Evolutionary conservation across 2,329 filamentous ascomycete genomes (phyloP).

Genomic region (Colletotrichum salicis): DNA sequence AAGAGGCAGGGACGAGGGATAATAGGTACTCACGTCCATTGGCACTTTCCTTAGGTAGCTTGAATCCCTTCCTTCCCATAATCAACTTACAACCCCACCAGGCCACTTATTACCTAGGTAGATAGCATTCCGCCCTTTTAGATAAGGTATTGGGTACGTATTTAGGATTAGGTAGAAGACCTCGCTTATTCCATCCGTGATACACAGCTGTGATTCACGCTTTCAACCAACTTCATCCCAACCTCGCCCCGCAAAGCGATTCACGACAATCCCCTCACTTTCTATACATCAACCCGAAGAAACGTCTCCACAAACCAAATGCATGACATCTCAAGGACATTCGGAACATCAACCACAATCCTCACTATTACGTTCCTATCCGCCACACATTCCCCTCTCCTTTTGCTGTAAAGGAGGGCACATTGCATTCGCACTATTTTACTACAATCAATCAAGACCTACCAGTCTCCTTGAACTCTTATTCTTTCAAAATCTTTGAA

Average conservation of each 20-base stretch:
- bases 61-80: neutral
- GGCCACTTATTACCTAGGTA: too few relatives aligned
- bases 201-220: neutral
- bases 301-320: neutral
- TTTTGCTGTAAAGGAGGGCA: neutral
- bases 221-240: neutral
- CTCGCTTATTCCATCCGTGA: neutral
- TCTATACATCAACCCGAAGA: neutral
- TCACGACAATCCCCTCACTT: neutral
- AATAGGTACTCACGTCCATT: neutral
- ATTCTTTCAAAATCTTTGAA: too few relatives aligned
- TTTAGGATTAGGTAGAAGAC: neutral
- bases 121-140: too few relatives aligned
- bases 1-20: neutral
- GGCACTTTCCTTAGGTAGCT: neutral
- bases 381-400: too few relatives aligned
- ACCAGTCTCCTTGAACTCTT: too few relatives aligned
- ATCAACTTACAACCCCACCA: neutral
- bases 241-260: neutral
- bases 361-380: too few relatives aligned
- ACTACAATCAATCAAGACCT: neutral
- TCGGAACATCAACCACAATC: neutral
- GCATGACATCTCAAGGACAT: neutral
- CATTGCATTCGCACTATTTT: neutral
- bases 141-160: neutral